Base-by-base conservation (phyloP, 2,329 filamentous ascomycete genomes). In the Zymoseptoria passerinii region DNA sequence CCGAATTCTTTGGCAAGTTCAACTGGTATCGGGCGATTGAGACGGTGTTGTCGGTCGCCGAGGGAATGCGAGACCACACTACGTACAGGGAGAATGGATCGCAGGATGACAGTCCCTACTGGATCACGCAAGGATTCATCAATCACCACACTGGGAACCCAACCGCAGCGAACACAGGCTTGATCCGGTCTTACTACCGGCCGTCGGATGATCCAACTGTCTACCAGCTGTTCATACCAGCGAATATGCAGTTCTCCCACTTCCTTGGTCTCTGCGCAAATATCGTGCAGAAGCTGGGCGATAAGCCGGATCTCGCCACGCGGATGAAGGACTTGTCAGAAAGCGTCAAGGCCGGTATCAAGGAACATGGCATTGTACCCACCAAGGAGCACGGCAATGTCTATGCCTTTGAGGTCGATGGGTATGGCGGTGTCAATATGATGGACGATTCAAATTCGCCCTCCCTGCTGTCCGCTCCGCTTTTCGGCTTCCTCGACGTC, bases 361-460 rank as follows among this genome's bases (percentile, higher is more conserved):
- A 56, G 16, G 51, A 59, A 6, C 70, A 77, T 50, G 76, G 71
- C 52, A 73, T 76, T 2, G 68, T 76, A 18, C 64, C 69, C 16
- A 71, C 73, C 28, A 66, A 70, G 2, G 67, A 64, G 8, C 69
- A 69, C 44, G 73, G 74, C 50, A 69, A 71, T 28, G 68, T 78
- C 18, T 78, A 77, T 58, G 75, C 76, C 10, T 78, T 73, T 58
- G 76, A 78, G 61, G 68, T 78, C 27, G 76, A 78, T 56, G 76
- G 76, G 10, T 78, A 73, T 61, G 75, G 57, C 13, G 57, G 59
- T 19, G 65, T 67, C 55, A 85, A 81, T 61, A 74, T 86, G 50
- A 87, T 88, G 85, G 86, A 88, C 65, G 85, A 88, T 51, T 84
- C 85, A 40, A 88, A 88, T 61, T 82, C 88, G 52, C 85, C 86